Evolutionary conservation across 441 rosid species (phyloP), one percentile per base, ranked within the genome.

Genomic region (Populus hybrid): DNA sequence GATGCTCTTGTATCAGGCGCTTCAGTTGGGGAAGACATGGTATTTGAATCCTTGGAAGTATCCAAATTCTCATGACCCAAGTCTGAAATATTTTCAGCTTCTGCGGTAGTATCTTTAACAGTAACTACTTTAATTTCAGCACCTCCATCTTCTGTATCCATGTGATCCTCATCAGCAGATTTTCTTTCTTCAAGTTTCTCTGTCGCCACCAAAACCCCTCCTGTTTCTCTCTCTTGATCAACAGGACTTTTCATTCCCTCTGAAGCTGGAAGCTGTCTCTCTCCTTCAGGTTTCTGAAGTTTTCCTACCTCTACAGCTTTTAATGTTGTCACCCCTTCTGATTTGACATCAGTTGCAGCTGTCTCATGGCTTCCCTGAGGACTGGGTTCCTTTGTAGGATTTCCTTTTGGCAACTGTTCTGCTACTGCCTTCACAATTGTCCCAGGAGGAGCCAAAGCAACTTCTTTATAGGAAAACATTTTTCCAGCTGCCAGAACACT

Each of bases 361-460:
- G 79, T 81, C 79, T 88, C 93, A 77, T 80, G 86, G 76, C 63
- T 83, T 46, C 63, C 72, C 84, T 76, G 73, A 70, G 83, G 34
- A 76, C 72, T 77, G 67, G 80, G 72, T 78, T 89, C 92, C 9
- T 61, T 40, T 0, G 82, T 72, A 79, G 34, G 70, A 78, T 82
- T 83, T 76, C 75, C 93, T 82, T 88, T 85, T 57, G 97, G 92
- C 83, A 86, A 80, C 82, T 91, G 91, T 82, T 93, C 98, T 12
- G 94, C 79, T 78, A 89, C 98, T 28, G 90, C 87, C 89, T 94
- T 96, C 75, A 93, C 98, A 81, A 96, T 91, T 34, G 97, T 91
- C 78, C 99, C 98, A 38, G 97, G 99, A 67, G 97, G 98, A 73
- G 98, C 98, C 85, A 94, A 81, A 76, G 99, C 99, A 83, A 96